Evolutionary conservation across 495 filamentous ascomycete species (phyloP).

Genomic region (Penicillium antarcticum): DNA sequence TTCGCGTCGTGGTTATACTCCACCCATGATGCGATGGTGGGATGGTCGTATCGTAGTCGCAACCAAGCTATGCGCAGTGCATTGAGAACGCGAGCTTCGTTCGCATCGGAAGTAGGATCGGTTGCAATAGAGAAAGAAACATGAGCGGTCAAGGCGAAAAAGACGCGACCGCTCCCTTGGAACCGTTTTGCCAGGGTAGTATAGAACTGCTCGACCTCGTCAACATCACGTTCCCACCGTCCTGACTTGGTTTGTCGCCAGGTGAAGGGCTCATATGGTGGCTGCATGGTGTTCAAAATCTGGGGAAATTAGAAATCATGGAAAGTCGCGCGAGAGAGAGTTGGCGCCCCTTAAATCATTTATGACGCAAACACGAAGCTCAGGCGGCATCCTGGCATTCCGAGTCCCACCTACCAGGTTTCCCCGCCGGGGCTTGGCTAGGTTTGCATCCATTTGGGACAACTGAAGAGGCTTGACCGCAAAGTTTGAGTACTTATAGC

Average conservation of each 20-base stretch:
- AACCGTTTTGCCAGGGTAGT: conserved; percentile 30
- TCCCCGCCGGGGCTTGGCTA: too few species aligned
- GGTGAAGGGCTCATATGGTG: neutral
- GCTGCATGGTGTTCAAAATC: conserved; percentile 45
- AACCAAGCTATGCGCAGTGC: conserved; percentile 40
- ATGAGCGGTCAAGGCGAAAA: conserved; percentile 37
- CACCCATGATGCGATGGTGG: conserved; percentile 40
- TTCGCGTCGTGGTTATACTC: conserved; percentile 18
- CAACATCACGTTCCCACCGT: conserved; percentile 40
- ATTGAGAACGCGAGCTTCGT: conserved; percentile 12
- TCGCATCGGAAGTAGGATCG: neutral
- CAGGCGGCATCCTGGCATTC: too few species aligned
- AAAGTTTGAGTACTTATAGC: too few species aligned
- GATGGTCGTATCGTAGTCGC: conserved; percentile 37
- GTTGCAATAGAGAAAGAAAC: conserved; percentile 17
- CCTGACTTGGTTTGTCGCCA: conserved; percentile 6
- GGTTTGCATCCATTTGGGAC: too few species aligned
- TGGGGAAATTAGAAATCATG: too few species aligned
- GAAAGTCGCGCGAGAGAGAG: too few species aligned
- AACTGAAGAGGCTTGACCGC: too few species aligned
- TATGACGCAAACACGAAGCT: too few species aligned
- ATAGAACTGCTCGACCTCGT: conserved; percentile 46
- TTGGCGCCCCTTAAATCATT: too few species aligned
- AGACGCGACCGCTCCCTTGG: conserved; percentile 34
- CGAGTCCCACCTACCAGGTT: too few species aligned